Conservation (phyloP, 352 stramenopile genomes). For the Phytophthora macrochlamydospora region DNA sequence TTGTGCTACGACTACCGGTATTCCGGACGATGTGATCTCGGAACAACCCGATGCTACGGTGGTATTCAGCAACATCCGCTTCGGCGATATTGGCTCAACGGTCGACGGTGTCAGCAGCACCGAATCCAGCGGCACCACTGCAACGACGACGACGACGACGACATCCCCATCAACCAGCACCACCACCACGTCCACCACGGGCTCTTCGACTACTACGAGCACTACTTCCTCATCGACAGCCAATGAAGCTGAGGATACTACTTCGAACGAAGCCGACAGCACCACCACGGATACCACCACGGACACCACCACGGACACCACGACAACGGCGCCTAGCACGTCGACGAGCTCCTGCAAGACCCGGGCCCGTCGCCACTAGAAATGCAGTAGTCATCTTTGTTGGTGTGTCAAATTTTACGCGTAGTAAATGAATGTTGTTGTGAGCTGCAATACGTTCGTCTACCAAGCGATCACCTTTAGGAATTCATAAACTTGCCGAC, state of each 20-base stretch:
- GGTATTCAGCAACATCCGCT: conserved; percentile 1
- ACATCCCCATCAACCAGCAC: background rate
- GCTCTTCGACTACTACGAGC: background rate
- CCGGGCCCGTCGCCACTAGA: background rate
- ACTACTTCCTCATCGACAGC: background rate
- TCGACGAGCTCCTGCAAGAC: background rate
- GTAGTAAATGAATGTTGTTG: no score
- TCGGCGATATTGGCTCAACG: background rate
- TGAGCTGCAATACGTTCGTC: no score
- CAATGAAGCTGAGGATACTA: background rate
- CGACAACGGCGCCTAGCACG: background rate
- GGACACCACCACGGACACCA: background rate
- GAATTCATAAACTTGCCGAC: no score
- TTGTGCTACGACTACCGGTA: background rate
- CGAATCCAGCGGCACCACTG: background rate
- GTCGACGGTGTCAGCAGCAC: background rate
- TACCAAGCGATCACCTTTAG: no score
- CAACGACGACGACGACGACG: conserved; percentile 20
- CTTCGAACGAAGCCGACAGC: background rate
- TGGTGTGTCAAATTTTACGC: background rate
- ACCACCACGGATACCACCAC: background rate
- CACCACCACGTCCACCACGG: background rate
- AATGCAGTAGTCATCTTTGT: background rate
- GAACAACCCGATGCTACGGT: background rate
- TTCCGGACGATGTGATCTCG: background rate